These are phyloP conservation scores for Aspergillus affinis DNA, from an alignment of 495 filamentous ascomycete genomes.

Conservation along the genomic window DNA sequence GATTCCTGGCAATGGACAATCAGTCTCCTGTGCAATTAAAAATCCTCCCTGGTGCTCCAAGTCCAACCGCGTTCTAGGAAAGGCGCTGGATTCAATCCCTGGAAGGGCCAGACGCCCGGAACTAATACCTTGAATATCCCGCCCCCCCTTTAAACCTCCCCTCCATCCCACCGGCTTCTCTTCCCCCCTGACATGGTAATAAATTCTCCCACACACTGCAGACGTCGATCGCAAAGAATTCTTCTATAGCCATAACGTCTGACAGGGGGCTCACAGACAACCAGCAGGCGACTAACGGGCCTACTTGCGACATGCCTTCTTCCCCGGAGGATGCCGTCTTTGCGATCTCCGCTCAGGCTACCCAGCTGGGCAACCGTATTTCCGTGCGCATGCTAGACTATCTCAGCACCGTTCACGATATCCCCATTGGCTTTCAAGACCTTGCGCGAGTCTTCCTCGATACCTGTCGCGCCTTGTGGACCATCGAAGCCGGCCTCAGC, in stretches of 20 bases:
- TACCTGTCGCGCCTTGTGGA: constrained; percentile 50
- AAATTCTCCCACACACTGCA: not conserved
- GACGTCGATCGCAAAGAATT: not conserved
- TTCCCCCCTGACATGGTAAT: not conserved
- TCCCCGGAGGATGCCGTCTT: constrained; percentile 22
- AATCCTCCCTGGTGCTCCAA: not conserved
- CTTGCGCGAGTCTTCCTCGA: constrained; percentile 53
- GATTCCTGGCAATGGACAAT: not conserved
- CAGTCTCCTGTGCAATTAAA: not conserved
- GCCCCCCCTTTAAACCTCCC: not conserved
- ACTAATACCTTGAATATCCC: not conserved
- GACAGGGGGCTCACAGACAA: not conserved
- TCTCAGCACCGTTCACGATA: constrained; percentile 45
- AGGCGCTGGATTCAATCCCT: not conserved
- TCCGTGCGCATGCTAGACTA: constrained; percentile 58
- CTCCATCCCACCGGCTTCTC: not conserved
- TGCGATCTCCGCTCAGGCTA: constrained; percentile 25
- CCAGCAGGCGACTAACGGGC: not conserved
- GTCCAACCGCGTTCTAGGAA: not conserved
- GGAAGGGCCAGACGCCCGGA: not conserved
- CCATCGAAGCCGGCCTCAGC: constrained; percentile 50
- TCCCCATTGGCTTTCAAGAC: constrained; percentile 45
- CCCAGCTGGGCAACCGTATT: constrained; percentile 46
- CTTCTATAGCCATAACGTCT: not conserved
- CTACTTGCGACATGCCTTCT: constrained; percentile 8